Evolutionary conservation across 768 basidiomycete genomes (phyloP).

Genomic region (Mycena olivaceomarginata): DNA sequence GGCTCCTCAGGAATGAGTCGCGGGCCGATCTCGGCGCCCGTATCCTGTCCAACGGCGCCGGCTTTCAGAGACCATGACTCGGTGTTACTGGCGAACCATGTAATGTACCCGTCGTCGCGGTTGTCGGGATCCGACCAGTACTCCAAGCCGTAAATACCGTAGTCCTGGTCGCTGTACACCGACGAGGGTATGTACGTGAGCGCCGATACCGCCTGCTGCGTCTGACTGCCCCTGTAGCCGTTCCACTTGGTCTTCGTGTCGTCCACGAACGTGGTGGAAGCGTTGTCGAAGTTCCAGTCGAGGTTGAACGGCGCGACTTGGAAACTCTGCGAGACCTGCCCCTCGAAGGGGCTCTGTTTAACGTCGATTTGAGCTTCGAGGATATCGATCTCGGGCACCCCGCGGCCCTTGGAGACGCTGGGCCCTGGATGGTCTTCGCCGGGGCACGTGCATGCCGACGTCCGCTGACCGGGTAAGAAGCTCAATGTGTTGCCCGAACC

Average conservation of each 20-base stretch:
- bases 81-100: conserved; percentile 84
- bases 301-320: conserved; percentile 90
- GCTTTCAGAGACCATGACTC: conserved; percentile 85
- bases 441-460: conserved; percentile 92
- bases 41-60: conserved; percentile 80
- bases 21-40: conserved; percentile 71
- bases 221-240: conserved; percentile 80
- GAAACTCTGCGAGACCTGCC: conserved; percentile 86
- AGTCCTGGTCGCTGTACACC: conserved; percentile 75
- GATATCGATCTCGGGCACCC: conserved; percentile 95
- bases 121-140: conserved; percentile 85
- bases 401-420: conserved; percentile 76
- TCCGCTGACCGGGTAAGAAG: conserved; percentile 89
- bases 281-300: conserved; percentile 76
- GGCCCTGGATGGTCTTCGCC: conserved; percentile 95
- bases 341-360: conserved; percentile 59
- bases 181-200: conserved; percentile 72
- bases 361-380: conserved; percentile 88
- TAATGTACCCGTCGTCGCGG: conserved; percentile 84
- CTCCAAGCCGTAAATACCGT: conserved; percentile 84
- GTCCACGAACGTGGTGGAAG: conserved; percentile 72
- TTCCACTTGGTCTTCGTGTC: conserved; percentile 73
- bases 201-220: conserved; percentile 86
- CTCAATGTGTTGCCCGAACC: conserved; percentile 75
- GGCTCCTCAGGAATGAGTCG: conserved; percentile 94